Base-by-base conservation (phyloP, 768 basidiomycete species). In the Clitopilus passeckerianus region DNA sequence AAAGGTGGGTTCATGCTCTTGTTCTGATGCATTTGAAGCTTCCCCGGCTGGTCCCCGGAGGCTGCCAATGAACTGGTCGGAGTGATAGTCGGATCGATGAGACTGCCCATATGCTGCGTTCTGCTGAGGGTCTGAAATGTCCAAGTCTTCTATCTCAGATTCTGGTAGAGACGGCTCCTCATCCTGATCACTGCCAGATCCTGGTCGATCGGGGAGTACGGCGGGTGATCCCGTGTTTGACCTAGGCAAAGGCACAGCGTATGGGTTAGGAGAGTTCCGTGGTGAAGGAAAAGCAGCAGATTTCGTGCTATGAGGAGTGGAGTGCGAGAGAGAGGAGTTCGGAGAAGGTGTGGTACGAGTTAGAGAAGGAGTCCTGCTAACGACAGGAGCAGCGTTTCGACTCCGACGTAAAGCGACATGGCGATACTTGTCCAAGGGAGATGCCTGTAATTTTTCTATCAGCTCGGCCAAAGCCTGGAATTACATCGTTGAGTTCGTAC, bases 321-420 rank as follows among this genome's bases (percentile, higher is more conserved):
- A 86, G 62, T 88, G 79, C 1, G 82, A 70, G 0, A 86, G 80
- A 5, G 86, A 87, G 10, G 87, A 84, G 0, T 79, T 76, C 22
- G 77, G 78, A 1, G 85, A 86, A 34, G 84, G 80, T 0, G 80
- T 78, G 1, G 86, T 87, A 55, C 80, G 81, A 7, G 88, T 81
- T 8, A 90, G 75, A 1, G 87, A 89, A 5, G 88, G 88, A 5
- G 87, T 89, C 24, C 87, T 83, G 18, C 77, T 75, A 27, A 84
- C 27, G 7, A 30, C 79, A 18, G 77, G 65, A 35, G 78, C 66
- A 16, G 82, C 54, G 5, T 18, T 50, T 18, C 46, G 12, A 16
- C 33, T 77, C 58, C 78, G 79, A 33, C 87, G 82, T 54, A 86
- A 62, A 12, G 81, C 79, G 24, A 89, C 82, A 65, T 89, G 85